Base-by-base conservation (phyloP, 1,139 yeast genomes). In the Nakaseomyces uthaithaninus region DNA sequence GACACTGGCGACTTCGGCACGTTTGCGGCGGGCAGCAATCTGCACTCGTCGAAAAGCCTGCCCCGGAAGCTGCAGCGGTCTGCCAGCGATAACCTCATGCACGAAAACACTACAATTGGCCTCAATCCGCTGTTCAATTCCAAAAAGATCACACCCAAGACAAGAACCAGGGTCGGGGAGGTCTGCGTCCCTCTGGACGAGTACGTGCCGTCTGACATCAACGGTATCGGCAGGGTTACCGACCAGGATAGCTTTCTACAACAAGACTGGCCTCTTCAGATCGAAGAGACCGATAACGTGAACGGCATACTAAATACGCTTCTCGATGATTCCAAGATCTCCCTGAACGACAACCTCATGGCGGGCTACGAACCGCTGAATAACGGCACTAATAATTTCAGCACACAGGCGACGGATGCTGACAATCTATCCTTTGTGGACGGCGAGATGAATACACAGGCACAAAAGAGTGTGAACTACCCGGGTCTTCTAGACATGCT, bases 141-240 rank as follows among this genome's bases (percentile, higher is more conserved):
- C 9, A 57, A 51, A 42, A 60, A 59, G n/a, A 45, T 53, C 2
- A 44, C 57, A 2, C 50, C 56, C 7, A 36, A 35, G n/a, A 52
- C 60, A 3, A 54, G 57, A 39, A 48, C 58, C 30, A 60, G 71
- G 31, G 60, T 65, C 5, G 75, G 74, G 15, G 75, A 69, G 44
- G 71, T 69, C 1, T 50, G 64, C 1, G 60, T 69, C 2, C 72
- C 75, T 2, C 49, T 69, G 17, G 69, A 67, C 43, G 75, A 70
- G 46, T 68, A 66, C 45, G 60, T 67, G 16, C 65, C 67, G 4
- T 45, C 52, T 3, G 57, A 51, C 39, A 46, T 55, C 3, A 51
- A 51, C 40, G 65, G 61, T 8, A 49, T 59, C n/a, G 63, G 62
- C 2, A 56, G 50, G 31, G 54, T 55, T 9, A 57, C 51, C 37